phyloP scores from a whole-genome alignment of 148 eudicot genomes.

The Mesembryanthemum crystallinum region DNA sequence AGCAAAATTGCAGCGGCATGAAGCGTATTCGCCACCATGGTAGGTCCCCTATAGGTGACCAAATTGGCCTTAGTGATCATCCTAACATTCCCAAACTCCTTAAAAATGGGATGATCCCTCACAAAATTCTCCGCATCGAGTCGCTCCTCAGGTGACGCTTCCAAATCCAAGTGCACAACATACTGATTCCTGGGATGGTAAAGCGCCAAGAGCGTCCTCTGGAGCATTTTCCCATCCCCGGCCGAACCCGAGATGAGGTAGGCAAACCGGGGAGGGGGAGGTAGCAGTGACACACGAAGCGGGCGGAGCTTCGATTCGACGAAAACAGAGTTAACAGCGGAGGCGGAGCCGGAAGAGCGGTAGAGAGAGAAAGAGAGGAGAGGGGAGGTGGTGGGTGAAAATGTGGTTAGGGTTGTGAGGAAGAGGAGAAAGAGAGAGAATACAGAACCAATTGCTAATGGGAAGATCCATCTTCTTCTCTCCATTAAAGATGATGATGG shows the following conservation, averaged over 20 bases:
- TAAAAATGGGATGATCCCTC: slow-evolving; percentile 31
- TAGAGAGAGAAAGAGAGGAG: slow-evolving; percentile 28
- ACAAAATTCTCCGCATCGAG: slow-evolving; percentile 43
- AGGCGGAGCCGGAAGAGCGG: slow-evolving; percentile 19
- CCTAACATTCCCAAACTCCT: slow-evolving; percentile 55
- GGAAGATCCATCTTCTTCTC: slow-evolving; percentile 61
- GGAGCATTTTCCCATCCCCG: slow-evolving; percentile 57
- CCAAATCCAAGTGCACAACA: slow-evolving; percentile 80
- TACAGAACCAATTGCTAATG: slow-evolving; percentile 51
- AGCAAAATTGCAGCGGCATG: slow-evolving; percentile 87
- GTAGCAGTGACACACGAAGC: slow-evolving; percentile 32
- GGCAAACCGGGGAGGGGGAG: slow-evolving; percentile 76
- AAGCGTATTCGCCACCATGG: slow-evolving; percentile 91
- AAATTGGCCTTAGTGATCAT: slow-evolving; percentile 86
- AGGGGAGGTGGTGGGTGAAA: slow-evolving; percentile 32
- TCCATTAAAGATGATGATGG: slow-evolving; percentile 31
- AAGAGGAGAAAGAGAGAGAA: slow-evolving; percentile 58
- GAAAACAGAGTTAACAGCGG: slow-evolving; percentile 43
- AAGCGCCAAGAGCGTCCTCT: slow-evolving; percentile 59
- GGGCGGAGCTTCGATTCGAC: slow-evolving; percentile 75
- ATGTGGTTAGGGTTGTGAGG: slow-evolving; percentile 50
- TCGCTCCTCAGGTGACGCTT: slow-evolving; percentile 53
- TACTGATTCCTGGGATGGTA: slow-evolving; percentile 79
- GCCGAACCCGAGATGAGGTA: slow-evolving; percentile 80
- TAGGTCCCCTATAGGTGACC: slow-evolving; percentile 81